phyloP scores from a whole-genome alignment of 1,284 basidiomycete genomes.

The Testicularia cyperi region DNA sequence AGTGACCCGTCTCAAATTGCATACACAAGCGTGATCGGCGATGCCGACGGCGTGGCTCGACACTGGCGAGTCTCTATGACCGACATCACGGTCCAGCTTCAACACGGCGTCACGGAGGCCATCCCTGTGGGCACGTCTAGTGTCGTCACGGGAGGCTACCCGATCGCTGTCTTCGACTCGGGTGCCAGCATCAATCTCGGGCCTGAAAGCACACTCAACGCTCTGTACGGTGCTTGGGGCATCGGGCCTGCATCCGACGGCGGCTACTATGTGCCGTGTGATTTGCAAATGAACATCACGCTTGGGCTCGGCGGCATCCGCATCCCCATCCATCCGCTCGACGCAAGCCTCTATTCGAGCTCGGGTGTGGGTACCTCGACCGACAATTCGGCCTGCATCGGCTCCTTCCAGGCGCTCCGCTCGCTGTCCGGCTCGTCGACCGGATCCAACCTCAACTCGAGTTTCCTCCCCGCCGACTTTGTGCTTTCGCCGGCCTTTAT shows the following conservation, averaged over 20 bases:
- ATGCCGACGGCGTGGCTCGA: conserved; percentile 38
- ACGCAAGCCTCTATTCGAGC: conserved; percentile 29
- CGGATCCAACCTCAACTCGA: conserved; percentile 20
- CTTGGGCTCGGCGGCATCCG: conserved; percentile 30
- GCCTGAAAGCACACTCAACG: conserved; percentile 37
- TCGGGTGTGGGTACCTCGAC: conserved; percentile 19
- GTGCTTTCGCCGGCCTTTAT: conserved; percentile 49
- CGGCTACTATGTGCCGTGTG: conserved; percentile 51
- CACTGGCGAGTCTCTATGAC: conserved; percentile 44
- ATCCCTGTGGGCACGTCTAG: conserved; percentile 32
- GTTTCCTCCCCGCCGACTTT: conserved; percentile 43
- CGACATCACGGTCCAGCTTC: conserved; percentile 29
- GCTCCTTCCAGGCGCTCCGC: conserved; percentile 48
- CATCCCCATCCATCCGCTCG: conserved; percentile 52
- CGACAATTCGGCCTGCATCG: conserved; percentile 35
- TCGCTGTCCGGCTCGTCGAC: conserved; percentile 24
- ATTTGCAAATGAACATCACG: conserved; percentile 45
- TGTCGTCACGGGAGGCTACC: conserved; percentile 21
- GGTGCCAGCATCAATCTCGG: conserved; percentile 46
- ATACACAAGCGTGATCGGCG: conserved; percentile 29
- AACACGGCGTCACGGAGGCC: conserved; percentile 17
- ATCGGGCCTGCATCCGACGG: conserved; percentile 45
- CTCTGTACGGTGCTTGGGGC: conserved; percentile 50
- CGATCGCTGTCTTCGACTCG: conserved; percentile 43
- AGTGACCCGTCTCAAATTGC: conserved; percentile 11